Evolutionary conservation across 1,139 yeast species (phyloP).

Genomic region (Taphrina flavorubra): DNA sequence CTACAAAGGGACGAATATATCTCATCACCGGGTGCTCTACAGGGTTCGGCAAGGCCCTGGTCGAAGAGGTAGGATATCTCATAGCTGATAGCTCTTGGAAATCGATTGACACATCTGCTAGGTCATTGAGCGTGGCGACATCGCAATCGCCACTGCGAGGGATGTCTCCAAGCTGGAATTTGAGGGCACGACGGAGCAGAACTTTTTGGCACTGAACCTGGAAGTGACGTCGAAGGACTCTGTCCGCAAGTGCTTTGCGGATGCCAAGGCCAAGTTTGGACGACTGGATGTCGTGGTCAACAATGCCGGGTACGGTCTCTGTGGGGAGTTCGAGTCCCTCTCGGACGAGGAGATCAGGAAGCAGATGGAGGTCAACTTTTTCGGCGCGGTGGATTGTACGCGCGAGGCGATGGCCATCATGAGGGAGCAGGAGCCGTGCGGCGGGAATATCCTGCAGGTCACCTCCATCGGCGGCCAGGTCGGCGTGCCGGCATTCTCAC

Average conservation of each 20-base stretch:
- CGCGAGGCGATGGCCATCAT: constrained; percentile 31
- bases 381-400: constrained; percentile 26
- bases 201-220: constrained; percentile 19
- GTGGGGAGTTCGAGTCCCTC: constrained; percentile 36
- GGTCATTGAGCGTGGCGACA: neutral
- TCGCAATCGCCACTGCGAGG: constrained; percentile 10
- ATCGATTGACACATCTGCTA: neutral
- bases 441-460: constrained; percentile 37
- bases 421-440: constrained; percentile 30
- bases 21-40: constrained; percentile 31
- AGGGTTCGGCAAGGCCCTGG: constrained; percentile 25
- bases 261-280: constrained; percentile 31
- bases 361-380: constrained; percentile 40
- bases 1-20: constrained; percentile 1
- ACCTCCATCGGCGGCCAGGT: constrained; percentile 31
- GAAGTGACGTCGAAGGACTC: constrained; percentile 26
- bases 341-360: constrained; percentile 20
- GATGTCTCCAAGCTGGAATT: constrained; percentile 16
- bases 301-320: constrained; percentile 42
- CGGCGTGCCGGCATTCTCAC: constrained; percentile 28
- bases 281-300: constrained; percentile 39
- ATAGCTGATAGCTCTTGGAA: too few species aligned
- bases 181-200: constrained; percentile 13
- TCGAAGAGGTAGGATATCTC: constrained; percentile 6
- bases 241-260: constrained; percentile 19